These are phyloP conservation scores for Saturnispora bothae DNA, from an alignment of 805 yeast species.

Conservation along the genomic window DNA sequence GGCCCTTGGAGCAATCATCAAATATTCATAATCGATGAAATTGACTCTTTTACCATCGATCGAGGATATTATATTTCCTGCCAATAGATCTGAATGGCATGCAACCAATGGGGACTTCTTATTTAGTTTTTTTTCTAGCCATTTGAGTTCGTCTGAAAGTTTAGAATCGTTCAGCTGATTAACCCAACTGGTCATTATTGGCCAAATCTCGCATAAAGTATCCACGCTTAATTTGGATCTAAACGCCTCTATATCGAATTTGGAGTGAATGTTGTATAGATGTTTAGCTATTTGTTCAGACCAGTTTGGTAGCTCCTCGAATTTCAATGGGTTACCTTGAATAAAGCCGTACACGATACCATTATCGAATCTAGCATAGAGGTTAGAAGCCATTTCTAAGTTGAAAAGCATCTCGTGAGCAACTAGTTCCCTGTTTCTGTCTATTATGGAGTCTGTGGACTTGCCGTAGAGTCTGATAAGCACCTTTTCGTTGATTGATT, in stretches of 20 bases:
- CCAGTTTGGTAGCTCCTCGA: conserved; percentile 34
- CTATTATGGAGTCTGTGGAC: conserved; percentile 63
- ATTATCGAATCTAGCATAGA: conserved; percentile 58
- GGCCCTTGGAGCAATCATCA: conserved; percentile 63
- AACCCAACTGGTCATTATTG: conserved; percentile 52
- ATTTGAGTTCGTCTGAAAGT: conserved; percentile 40
- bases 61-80: conserved; percentile 52
- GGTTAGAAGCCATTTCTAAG: conserved; percentile 54
- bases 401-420: conserved; percentile 56
- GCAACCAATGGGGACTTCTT: conserved; percentile 45
- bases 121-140: conserved; percentile 38
- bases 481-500: conserved; percentile 28
- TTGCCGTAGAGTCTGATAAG: conserved; percentile 65
- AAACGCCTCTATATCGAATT: conserved; percentile 11
- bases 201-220: conserved; percentile 39
- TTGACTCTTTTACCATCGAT: conserved; percentile 31
- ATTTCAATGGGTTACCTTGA: conserved; percentile 50
- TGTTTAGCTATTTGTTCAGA: conserved; percentile 46
- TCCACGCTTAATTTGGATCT: not conserved
- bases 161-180: conserved; percentile 40
- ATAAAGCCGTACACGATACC: conserved; percentile 65
- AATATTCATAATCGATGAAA: conserved; percentile 64
- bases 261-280: conserved; percentile 60
- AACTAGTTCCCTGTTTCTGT: conserved; percentile 63
- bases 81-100: conserved; percentile 60